Percentiles rank a stretch among this genome's conserved stretches.
These are phyloP conservation scores for Ammopiptanthus mongolicus DNA, from an alignment of 306 rosid genomes.

Conservation along the genomic window DNA sequence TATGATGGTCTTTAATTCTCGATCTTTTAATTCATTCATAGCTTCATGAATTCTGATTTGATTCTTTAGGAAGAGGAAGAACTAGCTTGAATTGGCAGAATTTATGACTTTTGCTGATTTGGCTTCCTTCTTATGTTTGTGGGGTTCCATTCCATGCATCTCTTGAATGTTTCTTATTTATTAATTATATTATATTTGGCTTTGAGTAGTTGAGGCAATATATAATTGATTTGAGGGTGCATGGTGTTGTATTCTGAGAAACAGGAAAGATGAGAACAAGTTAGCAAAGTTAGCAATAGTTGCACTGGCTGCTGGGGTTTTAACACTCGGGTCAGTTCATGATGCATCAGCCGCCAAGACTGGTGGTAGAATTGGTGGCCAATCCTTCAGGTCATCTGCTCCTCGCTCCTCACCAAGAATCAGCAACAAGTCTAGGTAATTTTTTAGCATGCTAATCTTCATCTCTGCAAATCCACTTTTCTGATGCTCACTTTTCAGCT, in stretches of 20 bases:
- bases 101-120: background rate
- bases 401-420: constrained; percentile 81
- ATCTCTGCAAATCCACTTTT: background rate
- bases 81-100: background rate
- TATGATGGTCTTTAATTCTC: too few relatives aligned
- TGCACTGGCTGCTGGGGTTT: constrained; percentile 74
- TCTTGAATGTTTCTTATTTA: too few relatives aligned
- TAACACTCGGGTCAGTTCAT: constrained; percentile 64
- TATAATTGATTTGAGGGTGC: background rate
- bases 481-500: too few relatives aligned
- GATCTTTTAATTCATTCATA: too few relatives aligned
- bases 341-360: constrained; percentile 87
- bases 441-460: background rate
- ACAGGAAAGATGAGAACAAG: constrained; percentile 47
- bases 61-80: too few relatives aligned
- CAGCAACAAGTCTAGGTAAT: constrained; percentile 77
- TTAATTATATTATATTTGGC: too few relatives aligned
- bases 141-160: background rate
- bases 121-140: background rate
- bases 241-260: background rate
- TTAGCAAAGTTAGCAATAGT: constrained; percentile 62
- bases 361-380: constrained; percentile 91
- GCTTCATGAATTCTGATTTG: background rate
- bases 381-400: constrained; percentile 70
- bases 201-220: background rate